Percentiles rank a stretch among this genome's conserved stretches.
Evolutionary conservation across 2,329 filamentous ascomycete species (phyloP).

Genomic region (Ustulina deusta): DNA sequence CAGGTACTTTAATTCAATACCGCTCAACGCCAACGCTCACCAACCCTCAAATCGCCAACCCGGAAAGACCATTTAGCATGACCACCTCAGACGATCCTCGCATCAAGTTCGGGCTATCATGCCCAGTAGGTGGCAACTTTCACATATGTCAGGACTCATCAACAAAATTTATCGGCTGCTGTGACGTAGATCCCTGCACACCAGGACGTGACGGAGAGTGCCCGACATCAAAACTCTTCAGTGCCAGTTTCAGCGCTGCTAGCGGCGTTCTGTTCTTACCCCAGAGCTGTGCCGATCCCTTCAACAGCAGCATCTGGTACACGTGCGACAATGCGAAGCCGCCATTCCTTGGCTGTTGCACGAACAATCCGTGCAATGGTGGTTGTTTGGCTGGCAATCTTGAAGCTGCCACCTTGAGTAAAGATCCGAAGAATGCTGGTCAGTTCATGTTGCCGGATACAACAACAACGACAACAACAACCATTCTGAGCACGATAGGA

Average conservation of each 20-base stretch:
- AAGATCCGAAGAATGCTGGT: conserved; percentile 35
- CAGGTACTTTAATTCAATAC: background rate
- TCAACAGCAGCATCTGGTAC: conserved; percentile 49
- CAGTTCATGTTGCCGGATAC: conserved; percentile 38
- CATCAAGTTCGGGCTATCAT: conserved; percentile 47
- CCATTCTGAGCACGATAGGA: background rate
- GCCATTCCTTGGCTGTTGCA: conserved; percentile 56
- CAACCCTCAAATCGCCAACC: background rate
- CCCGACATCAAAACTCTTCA: conserved; percentile 48
- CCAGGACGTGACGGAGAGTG: conserved; percentile 48
- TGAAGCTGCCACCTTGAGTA: conserved; percentile 43
- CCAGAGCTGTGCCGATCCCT: conserved; percentile 49
- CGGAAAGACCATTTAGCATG: conserved; percentile 4
- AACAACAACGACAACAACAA: background rate
- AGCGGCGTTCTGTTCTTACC: conserved; percentile 49
- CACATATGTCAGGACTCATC: conserved; percentile 50
- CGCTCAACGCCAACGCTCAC: background rate
- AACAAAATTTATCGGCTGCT: conserved; percentile 56
- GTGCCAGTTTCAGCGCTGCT: conserved; percentile 50
- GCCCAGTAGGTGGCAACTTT: conserved; percentile 52
- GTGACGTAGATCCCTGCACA: conserved; percentile 52
- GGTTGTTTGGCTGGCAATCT: conserved; percentile 51
- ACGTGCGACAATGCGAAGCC: conserved; percentile 49
- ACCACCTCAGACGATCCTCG: conserved; percentile 28
- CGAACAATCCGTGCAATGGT: conserved; percentile 51